Base-by-base conservation (phyloP, 2,329 filamentous ascomycete genomes). In the Talaromyces sp. region DNA sequence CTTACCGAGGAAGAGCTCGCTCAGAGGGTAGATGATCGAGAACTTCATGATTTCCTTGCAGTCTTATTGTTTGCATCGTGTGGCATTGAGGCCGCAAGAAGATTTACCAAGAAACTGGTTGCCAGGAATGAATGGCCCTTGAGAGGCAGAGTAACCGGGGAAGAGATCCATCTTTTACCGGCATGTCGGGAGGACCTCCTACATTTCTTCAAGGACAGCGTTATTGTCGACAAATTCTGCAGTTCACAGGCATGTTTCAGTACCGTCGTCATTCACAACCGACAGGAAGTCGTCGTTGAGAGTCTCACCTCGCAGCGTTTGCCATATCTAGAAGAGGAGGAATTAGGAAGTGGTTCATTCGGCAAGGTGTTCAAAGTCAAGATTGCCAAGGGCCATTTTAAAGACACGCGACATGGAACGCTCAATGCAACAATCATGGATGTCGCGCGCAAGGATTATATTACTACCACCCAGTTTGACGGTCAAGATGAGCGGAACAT, bases 361-460 rank as follows among this genome's bases (percentile, higher is more conserved):
- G 73, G 72, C 11, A 66, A 63, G 17, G 66, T 69, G 1, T 67
- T 61, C 31, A 63, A 57, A 50, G 67, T 69, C 2, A 64, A 62
- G 28, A 69, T 76, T 37, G 73, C 71, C 10, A 62, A 62, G 31
- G 68, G 70, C 1, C 74, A 77, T 53, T 67, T 77, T 3, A 57
- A 66, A 40, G 52, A 56, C 39, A 64, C 63, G 3, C 61, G 58
- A 22, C 56, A 55, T n/a, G 46, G 59, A 35, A 50, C 53, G n/a
- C 43, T 54, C 5, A 66, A 61, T 43, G 19, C 21, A 1, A 54
- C 59, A 5, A 39, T 61, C 0, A 46, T 54, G 22, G 55, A 65
- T 22, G 54, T 74, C 37, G 73, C 74, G 1, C 70, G 73, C 22
- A 76, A 76, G 50, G 74, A 77, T 53, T 75, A 72, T 57, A 63